phyloP scores from a whole-genome alignment of 2,329 filamentous ascomycete genomes.

The Colletotrichum shisoi region DNA sequence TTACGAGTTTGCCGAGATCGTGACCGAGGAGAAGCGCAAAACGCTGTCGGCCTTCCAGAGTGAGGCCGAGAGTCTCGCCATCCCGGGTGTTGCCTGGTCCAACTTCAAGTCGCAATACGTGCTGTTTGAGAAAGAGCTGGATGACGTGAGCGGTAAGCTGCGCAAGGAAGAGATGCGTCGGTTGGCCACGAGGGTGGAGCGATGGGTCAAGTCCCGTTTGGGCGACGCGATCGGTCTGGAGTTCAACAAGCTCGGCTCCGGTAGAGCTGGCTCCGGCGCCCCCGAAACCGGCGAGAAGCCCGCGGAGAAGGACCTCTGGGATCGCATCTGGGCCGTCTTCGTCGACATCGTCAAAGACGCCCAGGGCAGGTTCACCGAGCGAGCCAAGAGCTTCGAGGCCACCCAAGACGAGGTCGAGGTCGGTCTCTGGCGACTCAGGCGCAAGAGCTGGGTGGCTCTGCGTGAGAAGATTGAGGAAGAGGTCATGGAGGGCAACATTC shows the following conservation, averaged over 20 bases:
- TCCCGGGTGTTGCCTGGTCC: conserved; percentile 86
- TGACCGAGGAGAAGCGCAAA: conserved; percentile 79
- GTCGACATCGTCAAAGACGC: conserved; percentile 83
- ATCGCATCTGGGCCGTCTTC: conserved; percentile 91
- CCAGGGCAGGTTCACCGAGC: conserved; percentile 82
- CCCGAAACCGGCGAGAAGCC: conserved; percentile 80
- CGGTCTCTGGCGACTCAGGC: conserved; percentile 87
- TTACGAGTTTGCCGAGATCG: conserved; percentile 96
- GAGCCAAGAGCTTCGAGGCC: conserved; percentile 92
- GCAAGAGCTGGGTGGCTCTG: conserved; percentile 93
- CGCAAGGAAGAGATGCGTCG: conserved; percentile 96
- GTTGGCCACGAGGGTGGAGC: conserved; percentile 86
- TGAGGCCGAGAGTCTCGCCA: conserved; percentile 76
- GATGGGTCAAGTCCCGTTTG: conserved; percentile 89
- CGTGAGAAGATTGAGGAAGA: conserved; percentile 94
- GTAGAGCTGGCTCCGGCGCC: conserved; percentile 80
- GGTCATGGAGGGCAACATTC: conserved; percentile 95
- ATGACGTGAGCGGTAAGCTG: conserved; percentile 83
- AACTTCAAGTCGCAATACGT: conserved; percentile 81
- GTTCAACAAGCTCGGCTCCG: conserved; percentile 94
- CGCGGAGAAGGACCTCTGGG: conserved; percentile 89
- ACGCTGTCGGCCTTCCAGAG: conserved; percentile 77
- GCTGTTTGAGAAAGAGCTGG: conserved; percentile 88
- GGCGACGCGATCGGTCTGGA: conserved; percentile 88
- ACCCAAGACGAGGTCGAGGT: conserved; percentile 90